Evolutionary conservation across 495 filamentous ascomycete genomes (phyloP).

Genomic region (Podospora didyma): DNA sequence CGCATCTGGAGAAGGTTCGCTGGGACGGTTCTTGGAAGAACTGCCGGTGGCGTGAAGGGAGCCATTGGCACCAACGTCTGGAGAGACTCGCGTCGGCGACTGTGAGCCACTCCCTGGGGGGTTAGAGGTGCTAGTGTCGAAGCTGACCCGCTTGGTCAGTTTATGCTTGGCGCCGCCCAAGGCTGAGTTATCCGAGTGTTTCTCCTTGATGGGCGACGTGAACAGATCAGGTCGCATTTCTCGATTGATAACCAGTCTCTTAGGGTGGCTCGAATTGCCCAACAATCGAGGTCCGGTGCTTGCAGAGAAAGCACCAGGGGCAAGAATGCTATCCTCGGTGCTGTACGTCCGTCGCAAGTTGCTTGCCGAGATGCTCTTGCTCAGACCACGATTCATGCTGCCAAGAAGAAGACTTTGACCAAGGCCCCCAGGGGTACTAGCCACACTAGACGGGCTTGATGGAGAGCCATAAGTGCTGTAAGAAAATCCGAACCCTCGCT

Average conservation of each 20-base stretch:
- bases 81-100: background rate
- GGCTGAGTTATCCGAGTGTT: slow-evolving; percentile 24
- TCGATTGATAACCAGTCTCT: slow-evolving; percentile 86
- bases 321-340: slow-evolving; percentile 72
- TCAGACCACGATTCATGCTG: slow-evolving; percentile 50
- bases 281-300: slow-evolving; percentile 55
- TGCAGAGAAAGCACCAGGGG: slow-evolving; percentile 79
- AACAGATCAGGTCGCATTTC: slow-evolving; percentile 79
- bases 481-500: slow-evolving; percentile 78
- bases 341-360: slow-evolving; percentile 58
- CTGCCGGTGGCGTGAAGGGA: slow-evolving; percentile 37
- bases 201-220: slow-evolving; percentile 48
- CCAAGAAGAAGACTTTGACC: slow-evolving; percentile 64
- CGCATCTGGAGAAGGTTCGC: slow-evolving; percentile 65
- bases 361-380: slow-evolving; percentile 60
- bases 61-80: slow-evolving; percentile 49
- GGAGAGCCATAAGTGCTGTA: slow-evolving; percentile 88
- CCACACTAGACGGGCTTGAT: slow-evolving; percentile 59
- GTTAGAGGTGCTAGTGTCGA: slow-evolving; percentile 59
- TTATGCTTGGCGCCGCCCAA: slow-evolving; percentile 50
- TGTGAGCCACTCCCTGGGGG: slow-evolving; percentile 29
- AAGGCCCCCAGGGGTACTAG: slow-evolving; percentile 64
- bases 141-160: slow-evolving; percentile 84
- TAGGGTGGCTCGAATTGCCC: slow-evolving; percentile 64
- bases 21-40: no score